Evolutionary conservation across 2,329 filamentous ascomycete species (phyloP), one percentile per base, ranked within the genome.

Genomic region (Stagonosporopsis chrysanthemi): DNA sequence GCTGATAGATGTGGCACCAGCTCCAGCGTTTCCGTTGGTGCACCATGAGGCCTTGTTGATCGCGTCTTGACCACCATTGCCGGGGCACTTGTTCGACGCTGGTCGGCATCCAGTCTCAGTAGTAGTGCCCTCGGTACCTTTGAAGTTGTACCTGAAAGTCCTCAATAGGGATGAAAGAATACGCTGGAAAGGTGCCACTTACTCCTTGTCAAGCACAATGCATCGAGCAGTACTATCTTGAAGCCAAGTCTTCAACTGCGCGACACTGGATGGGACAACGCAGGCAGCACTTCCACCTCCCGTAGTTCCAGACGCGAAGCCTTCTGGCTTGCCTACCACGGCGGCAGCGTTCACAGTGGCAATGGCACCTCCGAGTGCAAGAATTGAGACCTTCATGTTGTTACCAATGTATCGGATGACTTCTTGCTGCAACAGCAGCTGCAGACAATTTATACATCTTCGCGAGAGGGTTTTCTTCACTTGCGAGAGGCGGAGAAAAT

Each of bases 171-270:
- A 12, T 17, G 15, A 23, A 14, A n/a, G 22, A 8, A 4, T 6
- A 8, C 17, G 41, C 9, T 14, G 14, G 12, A 24, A 17, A 12
- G 9, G 9, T 23, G 26, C 29, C 14, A 19, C 46, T 45, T 14
- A 54, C 63, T 69, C 67, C 50, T 84, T 82, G 66, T 80, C 79
- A 19, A 88, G 77, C 47, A 87, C 78, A 64, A 88, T 87, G 58
- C 83, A 81, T n/a, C 84, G 81, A 12, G 85, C 65, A 29, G 75
- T 69, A 56, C 72, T 75, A 68, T 87, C 84, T 9, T 78, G 78
- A 5, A 88, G 80, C 75, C 86, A 88, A 15, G 77, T 79, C 71
- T 83, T 81, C 41, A 88, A 80, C 79, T 89, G 78, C 23, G 75
- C 79, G 41, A 74, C 85, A 45, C 78, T 83, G 17, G 71, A 77